Conservation (phyloP, 2,329 filamentous ascomycete species). For the Aspergillus latus region DNA sequence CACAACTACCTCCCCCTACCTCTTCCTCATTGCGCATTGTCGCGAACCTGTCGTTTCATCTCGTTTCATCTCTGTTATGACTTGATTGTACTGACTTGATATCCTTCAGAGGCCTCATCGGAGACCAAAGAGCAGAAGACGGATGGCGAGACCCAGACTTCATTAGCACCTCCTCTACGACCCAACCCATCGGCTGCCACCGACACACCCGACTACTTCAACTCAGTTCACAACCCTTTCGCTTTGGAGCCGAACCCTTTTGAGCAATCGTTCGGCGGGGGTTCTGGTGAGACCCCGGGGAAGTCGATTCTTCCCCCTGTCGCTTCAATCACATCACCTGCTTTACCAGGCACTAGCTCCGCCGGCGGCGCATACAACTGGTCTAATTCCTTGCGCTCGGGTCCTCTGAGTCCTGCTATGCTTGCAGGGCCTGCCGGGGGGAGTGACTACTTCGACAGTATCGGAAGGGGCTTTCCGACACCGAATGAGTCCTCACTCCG, state of each 20-base stretch:
- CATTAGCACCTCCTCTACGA: constrained; percentile 70
- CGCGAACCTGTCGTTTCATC: constrained; percentile 9
- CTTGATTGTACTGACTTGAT: constrained; percentile 24
- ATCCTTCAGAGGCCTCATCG: constrained; percentile 30
- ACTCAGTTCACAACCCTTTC: constrained; percentile 54
- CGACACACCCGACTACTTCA: constrained; percentile 70
- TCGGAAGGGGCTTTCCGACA: constrained; percentile 84
- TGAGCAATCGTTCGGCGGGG: constrained; percentile 75
- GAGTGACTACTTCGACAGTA: constrained; percentile 85
- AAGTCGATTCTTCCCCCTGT: constrained; percentile 82
- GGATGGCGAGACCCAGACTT: constrained; percentile 61
- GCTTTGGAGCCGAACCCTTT: constrained; percentile 89
- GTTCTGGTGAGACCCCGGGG: constrained; percentile 73
- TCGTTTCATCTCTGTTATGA: neutral
- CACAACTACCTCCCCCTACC: constrained; percentile 5
- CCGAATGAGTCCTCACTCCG: constrained; percentile 94
- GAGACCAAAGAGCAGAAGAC: constrained; percentile 38
- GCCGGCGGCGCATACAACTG: constrained; percentile 72
- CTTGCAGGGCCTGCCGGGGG: constrained; percentile 73
- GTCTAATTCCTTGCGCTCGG: constrained; percentile 83
- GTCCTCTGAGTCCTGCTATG: constrained; percentile 95
- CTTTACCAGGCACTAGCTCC: constrained; percentile 71
- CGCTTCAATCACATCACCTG: constrained; percentile 85
- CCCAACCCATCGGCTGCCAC: constrained; percentile 51
- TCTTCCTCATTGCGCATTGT: constrained; percentile 1